phyloP scores from a whole-genome alignment of 139 green algal genomes.

The Chlorella sp. region DNA sequence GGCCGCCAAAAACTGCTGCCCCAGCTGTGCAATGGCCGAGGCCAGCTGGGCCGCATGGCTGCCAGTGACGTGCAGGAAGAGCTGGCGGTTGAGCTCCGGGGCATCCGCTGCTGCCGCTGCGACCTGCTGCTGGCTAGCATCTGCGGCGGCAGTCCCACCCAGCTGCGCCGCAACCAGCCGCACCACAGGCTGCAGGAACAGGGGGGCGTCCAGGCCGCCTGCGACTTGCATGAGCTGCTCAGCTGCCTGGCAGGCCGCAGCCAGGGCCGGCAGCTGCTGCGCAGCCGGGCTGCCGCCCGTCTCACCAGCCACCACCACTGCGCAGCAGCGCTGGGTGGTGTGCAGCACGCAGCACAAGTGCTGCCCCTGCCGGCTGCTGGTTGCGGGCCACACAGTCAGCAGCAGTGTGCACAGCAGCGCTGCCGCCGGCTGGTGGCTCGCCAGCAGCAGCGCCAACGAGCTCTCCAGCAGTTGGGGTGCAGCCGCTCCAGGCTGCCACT shows the following conservation, averaged over 20 bases:
- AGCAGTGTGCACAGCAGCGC: neutral
- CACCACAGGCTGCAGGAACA: slow-evolving; percentile 24
- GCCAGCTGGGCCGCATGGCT: neutral
- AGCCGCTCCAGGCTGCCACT: neutral
- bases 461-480: neutral
- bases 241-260: neutral
- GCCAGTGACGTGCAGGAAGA: neutral
- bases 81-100: neutral
- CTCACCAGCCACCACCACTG: neutral
- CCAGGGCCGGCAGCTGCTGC: neutral
- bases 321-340: neutral
- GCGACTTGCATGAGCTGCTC: neutral
- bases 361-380: neutral
- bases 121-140: neutral
- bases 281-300: neutral
- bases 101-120: neutral
- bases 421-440: neutral
- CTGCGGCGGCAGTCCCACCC: neutral
- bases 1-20: neutral
- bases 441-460: neutral
- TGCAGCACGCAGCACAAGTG: slow-evolving; percentile 20
- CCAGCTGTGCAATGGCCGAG: neutral
- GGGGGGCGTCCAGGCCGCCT: neutral
- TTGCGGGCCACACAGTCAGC: neutral
- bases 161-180: neutral